These are phyloP conservation scores for Talinum fruticosum DNA, from an alignment of 148 eudicot genomes.

Conservation along the genomic window DNA sequence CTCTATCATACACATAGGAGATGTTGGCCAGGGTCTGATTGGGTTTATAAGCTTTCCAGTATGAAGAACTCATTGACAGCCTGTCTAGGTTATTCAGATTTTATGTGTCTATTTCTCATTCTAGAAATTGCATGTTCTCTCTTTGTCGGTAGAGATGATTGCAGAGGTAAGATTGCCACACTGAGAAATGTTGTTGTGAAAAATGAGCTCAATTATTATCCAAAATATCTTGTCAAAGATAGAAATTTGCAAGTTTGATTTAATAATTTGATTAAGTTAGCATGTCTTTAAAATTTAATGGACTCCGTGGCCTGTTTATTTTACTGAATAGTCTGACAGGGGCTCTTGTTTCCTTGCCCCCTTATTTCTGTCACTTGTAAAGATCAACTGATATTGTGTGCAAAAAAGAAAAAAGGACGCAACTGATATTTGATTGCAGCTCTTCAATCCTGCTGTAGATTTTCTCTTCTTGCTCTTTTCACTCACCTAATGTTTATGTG, in stretches of 20 bases:
- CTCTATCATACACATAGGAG: not conserved
- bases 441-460: not conserved
- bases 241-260: not conserved
- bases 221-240: not conserved
- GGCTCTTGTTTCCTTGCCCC: not conserved
- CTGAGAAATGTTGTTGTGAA: too few relatives aligned
- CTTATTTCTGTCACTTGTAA: not conserved
- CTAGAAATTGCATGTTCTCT: too few relatives aligned
- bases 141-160: too few relatives aligned
- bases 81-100: not conserved
- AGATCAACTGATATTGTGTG: too few relatives aligned
- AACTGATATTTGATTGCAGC: not conserved
- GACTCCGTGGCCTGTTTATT: not conserved
- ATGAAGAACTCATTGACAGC: not conserved
- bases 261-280: not conserved
- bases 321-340: not conserved
- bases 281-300: not conserved
- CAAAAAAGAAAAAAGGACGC: too few relatives aligned
- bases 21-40: too few relatives aligned
- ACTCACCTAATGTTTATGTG: conserved; percentile 8
- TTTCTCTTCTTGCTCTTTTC: conserved; percentile 4
- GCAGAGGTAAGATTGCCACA: too few relatives aligned
- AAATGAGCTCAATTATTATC: not conserved
- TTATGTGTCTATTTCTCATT: not conserved
- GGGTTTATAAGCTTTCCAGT: not conserved